phyloP scores from a whole-genome alignment of 805 yeast species.

The Spathaspora girioi region DNA sequence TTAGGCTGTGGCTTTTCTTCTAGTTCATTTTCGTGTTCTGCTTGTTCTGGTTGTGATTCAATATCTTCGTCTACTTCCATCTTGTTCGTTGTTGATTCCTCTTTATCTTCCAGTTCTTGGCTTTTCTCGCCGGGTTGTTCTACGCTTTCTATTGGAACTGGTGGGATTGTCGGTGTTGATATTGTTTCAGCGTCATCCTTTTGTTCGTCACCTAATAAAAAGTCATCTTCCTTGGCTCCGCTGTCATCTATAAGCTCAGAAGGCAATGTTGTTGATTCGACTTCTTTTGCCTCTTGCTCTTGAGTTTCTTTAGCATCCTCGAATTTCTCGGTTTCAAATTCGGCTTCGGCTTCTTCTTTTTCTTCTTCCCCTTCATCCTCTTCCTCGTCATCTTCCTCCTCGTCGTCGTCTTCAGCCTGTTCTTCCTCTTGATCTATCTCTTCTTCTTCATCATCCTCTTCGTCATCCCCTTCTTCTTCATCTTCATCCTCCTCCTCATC shows the following conservation, averaged over 20 bases:
- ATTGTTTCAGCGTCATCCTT: neutral
- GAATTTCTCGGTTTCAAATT: slow-evolving; percentile 13
- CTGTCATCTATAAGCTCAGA: neutral
- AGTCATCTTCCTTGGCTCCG: neutral
- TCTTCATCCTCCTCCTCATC: slow-evolving; percentile 18
- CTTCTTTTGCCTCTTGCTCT: slow-evolving; percentile 7
- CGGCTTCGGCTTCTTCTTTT: slow-evolving; percentile 11
- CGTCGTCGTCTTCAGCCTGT: slow-evolving; percentile 14
- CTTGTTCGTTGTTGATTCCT: neutral
- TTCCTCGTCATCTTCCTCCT: slow-evolving; percentile 14
- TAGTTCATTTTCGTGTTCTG: neutral
- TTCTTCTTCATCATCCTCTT: slow-evolving; percentile 13
- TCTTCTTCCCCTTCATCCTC: slow-evolving; percentile 10
- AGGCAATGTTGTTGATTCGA: slow-evolving; percentile 2
- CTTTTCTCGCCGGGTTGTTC: neutral
- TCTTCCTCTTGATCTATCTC: slow-evolving; percentile 12
- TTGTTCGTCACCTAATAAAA: slow-evolving; percentile 1
- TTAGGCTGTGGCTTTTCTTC: slow-evolving; percentile 3
- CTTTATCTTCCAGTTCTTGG: neutral
- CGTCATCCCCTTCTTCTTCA: slow-evolving; percentile 16
- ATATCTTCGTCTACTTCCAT: neutral
- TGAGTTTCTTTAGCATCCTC: slow-evolving; percentile 8
- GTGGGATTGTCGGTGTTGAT: neutral
- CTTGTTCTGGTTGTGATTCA: neutral
- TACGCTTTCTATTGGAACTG: neutral